Evolutionary conservation across 2,329 filamentous ascomycete species (phyloP), one percentile per base, ranked within the genome.

Genomic region (Aspergillus versicolor): DNA sequence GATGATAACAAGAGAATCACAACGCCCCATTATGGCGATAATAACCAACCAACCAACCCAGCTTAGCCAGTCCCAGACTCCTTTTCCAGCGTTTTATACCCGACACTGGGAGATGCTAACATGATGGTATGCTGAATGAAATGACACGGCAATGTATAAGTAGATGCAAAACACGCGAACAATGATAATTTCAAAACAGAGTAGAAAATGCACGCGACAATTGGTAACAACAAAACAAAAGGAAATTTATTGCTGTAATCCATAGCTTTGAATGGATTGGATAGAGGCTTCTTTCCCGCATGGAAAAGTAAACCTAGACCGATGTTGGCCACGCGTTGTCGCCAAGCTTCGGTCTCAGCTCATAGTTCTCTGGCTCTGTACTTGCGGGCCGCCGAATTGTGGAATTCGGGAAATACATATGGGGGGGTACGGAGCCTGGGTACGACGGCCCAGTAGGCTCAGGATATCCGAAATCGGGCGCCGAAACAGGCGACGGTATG

Each of bases 401-500:
- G 5, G 84, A 82, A 60, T 85, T 85, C 37, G 82, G 81, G 64
- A 92, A 92, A 72, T 92, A 93, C 78, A 91, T 85, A 66, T 88
- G 85, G 42, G 82, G 81, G 27, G 75, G 73, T 69, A 77, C 74
- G 15, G 72, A 70, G 27, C 68, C 73, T 9, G 73, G 65, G 53
- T 75, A 77, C 34, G 81, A 80, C 40, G 82, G 81, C 49, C 84
- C 82, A 24, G 78, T 79, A 4, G 85, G 84, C 65, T 96, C 91
- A 0, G 91, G 89, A 65, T 97, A 95, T 7, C 88, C 86, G 70
- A 95, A 96, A 60, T 90, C 86, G 62, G 91, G 92, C 22, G 72
- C 69, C 15, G 84, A 85, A 44, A 82, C 84, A 44, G 92, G 89
- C 8, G 89, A 88, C 9, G 88, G 86, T 63, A 91, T 86, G 32